Evolutionary conservation across 495 filamentous ascomycete genomes (phyloP), one percentile per base, ranked within the genome.

Genomic region (Neurospora hispaniola): DNA sequence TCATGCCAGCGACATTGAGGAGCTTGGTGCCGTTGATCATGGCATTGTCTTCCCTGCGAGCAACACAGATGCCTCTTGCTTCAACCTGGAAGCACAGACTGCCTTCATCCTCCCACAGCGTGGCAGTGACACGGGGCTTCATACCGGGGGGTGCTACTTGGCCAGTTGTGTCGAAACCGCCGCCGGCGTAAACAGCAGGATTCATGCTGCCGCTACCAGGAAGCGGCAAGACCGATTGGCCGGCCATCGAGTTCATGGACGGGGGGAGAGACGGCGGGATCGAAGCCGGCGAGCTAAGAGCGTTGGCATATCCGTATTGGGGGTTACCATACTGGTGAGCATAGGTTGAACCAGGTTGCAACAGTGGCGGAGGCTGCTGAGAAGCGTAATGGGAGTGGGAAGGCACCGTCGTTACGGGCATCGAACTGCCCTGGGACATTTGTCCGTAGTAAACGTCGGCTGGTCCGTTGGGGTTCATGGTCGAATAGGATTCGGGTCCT

Each of bases 11-110:
- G 23, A 99, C 96, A 74, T 99, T 99, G 69, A 99, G 84, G 70
- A 99, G 84, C 81, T 99, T 99, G 5, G 96, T 99, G 10, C 96
- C 96, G 77, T 99, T 99, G 82, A 99, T 97, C 94, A 99, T 97
- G 77, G 96, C 92, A 80, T 99, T 99, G 77, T 99, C 96, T 88
- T 99, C 96, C 78, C 96, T 85, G 69, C 96, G 88, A 70, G 96
- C 96, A 54, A 99, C 96, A 80, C 96, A 99, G 43, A 98, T 93
- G 59, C 96, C 95, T 78, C 97, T 91, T 0, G 95, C 94, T 80
- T 99, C 96, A 16, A 99, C 96, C 78, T 99, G 96, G 78, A 98
- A 99, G 82, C 96, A 99, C 62, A 99, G 85, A 77, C 93, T 98
- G 8, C 96, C 96, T 79, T 99, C 96, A 78, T 99, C 96, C 83